Percentiles rank a stretch among this genome's conserved stretches.
Evolutionary conservation across 306 rosid genomes (phyloP).

Genomic region (Datisca glomerata): DNA sequence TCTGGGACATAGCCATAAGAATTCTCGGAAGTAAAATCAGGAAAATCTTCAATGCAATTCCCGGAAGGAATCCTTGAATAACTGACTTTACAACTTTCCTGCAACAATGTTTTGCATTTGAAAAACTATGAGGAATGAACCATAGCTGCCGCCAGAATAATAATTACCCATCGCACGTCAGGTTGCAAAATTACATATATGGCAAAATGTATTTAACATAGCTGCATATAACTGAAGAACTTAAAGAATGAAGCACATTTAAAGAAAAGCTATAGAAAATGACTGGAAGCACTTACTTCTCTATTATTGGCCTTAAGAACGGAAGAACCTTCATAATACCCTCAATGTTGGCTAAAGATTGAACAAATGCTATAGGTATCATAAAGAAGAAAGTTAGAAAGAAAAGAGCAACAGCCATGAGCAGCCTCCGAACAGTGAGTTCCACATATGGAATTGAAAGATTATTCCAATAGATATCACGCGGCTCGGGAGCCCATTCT

Average conservation of each 20-base stretch:
- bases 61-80: constrained; percentile 90
- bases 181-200: neutral
- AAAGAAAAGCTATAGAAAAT: neutral
- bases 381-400: constrained; percentile 66
- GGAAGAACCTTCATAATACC: constrained; percentile 61
- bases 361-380: constrained; percentile 90
- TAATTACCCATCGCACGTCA: constrained; percentile 6
- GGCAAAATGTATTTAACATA: neutral
- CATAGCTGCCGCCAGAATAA: constrained; percentile 5
- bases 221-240: neutral
- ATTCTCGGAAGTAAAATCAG: constrained; percentile 59
- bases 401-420: constrained; percentile 39
- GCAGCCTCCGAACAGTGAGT: constrained; percentile 51
- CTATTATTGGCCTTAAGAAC: constrained; percentile 53
- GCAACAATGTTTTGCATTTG: constrained; percentile 23
- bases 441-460: constrained; percentile 80
- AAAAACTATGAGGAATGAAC: constrained; percentile 7
- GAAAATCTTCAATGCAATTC: constrained; percentile 74
- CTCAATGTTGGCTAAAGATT: constrained; percentile 84
- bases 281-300: constrained; percentile 40
- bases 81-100: constrained; percentile 53
- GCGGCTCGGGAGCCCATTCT: constrained; percentile 95
- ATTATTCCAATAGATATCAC: constrained; percentile 77
- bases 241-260: neutral
- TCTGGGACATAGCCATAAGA: constrained; percentile 67